These are phyloP conservation scores for Cutaneotrichosporon cavernicola DNA, from an alignment of 1,284 basidiomycete species.

Conservation along the genomic window DNA sequence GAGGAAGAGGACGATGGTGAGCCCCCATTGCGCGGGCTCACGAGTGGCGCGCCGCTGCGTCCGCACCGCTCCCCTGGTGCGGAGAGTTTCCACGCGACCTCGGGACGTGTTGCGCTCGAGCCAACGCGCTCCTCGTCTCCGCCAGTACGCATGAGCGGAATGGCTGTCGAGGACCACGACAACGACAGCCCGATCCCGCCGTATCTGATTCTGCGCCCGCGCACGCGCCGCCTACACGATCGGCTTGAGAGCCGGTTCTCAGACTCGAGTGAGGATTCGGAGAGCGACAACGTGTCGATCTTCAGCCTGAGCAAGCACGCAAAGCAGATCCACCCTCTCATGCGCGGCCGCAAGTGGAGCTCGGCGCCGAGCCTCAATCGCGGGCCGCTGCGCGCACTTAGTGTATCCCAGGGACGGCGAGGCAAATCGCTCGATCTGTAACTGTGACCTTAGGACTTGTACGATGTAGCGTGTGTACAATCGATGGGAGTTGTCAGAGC, in stretches of 20 bases:
- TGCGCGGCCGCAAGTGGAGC: conserved; percentile 5
- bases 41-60: conserved; percentile 23
- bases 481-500: not conserved
- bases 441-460: not conserved
- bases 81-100: conserved; percentile 31
- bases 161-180: conserved; percentile 4
- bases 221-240: conserved; percentile 9
- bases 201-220: conserved; percentile 1
- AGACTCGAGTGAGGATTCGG: conserved; percentile 10
- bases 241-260: conserved; percentile 18
- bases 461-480: not conserved
- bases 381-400: not conserved
- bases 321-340: not conserved
- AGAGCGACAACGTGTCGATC: conserved; percentile 8
- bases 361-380: not conserved
- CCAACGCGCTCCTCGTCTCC: conserved; percentile 21
- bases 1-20: conserved; percentile 1
- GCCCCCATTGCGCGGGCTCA: not conserved
- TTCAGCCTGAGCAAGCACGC: conserved; percentile 8
- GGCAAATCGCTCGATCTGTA: conserved; percentile 11
- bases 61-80: conserved; percentile 40
- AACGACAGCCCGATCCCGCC: not conserved
- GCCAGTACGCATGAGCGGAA: conserved; percentile 4
- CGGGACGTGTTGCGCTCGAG: conserved; percentile 12
- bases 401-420: not conserved